Conservation (phyloP, 257 asterid genomes). For the Plantago ovata region DNA sequence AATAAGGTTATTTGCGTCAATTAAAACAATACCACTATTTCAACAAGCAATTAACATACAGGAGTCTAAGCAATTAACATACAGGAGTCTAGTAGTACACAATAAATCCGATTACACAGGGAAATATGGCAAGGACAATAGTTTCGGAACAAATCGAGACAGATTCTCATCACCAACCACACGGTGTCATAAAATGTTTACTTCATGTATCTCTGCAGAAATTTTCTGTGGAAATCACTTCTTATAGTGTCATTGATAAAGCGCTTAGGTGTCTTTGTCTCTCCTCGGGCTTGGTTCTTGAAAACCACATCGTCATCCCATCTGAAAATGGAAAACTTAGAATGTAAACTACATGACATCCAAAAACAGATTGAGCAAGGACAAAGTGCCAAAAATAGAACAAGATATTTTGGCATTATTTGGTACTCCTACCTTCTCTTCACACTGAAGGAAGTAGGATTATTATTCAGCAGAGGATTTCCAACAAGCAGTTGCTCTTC, state of each 20-base stretch:
- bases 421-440: conserved; percentile 62
- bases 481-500: conserved; percentile 81
- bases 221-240: conserved; percentile 74
- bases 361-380: neutral
- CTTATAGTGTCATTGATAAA: conserved; percentile 93
- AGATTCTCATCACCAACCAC: neutral
- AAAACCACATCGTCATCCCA: conserved; percentile 99
- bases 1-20: too few relatives aligned
- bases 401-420: neutral
- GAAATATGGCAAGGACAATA: too few relatives aligned
- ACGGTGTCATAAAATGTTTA: conserved; percentile 6
- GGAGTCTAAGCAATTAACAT: too few relatives aligned
- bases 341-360: neutral
- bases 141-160: too few relatives aligned
- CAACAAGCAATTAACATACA: too few relatives aligned
- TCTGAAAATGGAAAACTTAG: conserved; percentile 31
- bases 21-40: too few relatives aligned
- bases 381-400: neutral
- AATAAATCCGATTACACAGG: too few relatives aligned
- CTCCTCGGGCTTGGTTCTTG: conserved; percentile 96
- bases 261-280: conserved; percentile 62
- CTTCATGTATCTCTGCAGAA: conserved; percentile 77
- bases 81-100: too few relatives aligned
- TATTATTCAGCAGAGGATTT: conserved; percentile 75
- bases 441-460: conserved; percentile 65